Evolutionary conservation across 2,329 filamentous ascomycete genomes (phyloP).

Genomic region (Exophiala mesophila): DNA sequence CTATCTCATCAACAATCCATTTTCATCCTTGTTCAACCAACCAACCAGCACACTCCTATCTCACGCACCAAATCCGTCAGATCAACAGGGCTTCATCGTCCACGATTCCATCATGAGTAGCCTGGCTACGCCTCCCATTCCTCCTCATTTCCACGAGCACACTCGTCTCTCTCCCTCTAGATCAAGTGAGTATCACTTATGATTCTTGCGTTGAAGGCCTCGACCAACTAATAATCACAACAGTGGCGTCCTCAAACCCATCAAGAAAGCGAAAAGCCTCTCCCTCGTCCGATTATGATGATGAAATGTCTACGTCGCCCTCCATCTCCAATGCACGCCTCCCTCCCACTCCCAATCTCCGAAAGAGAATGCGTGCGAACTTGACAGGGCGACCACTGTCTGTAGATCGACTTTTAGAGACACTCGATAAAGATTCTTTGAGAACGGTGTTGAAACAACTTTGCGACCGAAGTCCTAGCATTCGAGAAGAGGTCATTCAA

Average conservation of each 20-base stretch:
- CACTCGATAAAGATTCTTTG: constrained; percentile 78
- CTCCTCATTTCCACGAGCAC: constrained; percentile 60
- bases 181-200: constrained; percentile 57
- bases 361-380: constrained; percentile 64
- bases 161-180: constrained; percentile 56
- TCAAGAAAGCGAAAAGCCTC: constrained; percentile 75
- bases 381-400: constrained; percentile 61
- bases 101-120: constrained; percentile 52
- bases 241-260: constrained; percentile 34
- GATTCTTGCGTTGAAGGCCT: too few relatives aligned
- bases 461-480: constrained; percentile 81
- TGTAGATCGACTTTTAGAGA: constrained; percentile 81
- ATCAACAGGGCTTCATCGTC: constrained; percentile 18
- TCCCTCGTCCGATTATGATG: constrained; percentile 45
- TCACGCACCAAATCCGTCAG: background rate
- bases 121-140: constrained; percentile 54
- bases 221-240: constrained; percentile 10
- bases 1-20: background rate
- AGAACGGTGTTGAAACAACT: constrained; percentile 83
- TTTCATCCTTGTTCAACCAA: background rate
- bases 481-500: constrained; percentile 76
- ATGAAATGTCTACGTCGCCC: constrained; percentile 81
- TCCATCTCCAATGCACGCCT: constrained; percentile 72
- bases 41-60: background rate
- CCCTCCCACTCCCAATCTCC: constrained; percentile 57